Evolutionary conservation across 2,329 filamentous ascomycete genomes (phyloP).

Genomic region (Cladosporium velox): DNA sequence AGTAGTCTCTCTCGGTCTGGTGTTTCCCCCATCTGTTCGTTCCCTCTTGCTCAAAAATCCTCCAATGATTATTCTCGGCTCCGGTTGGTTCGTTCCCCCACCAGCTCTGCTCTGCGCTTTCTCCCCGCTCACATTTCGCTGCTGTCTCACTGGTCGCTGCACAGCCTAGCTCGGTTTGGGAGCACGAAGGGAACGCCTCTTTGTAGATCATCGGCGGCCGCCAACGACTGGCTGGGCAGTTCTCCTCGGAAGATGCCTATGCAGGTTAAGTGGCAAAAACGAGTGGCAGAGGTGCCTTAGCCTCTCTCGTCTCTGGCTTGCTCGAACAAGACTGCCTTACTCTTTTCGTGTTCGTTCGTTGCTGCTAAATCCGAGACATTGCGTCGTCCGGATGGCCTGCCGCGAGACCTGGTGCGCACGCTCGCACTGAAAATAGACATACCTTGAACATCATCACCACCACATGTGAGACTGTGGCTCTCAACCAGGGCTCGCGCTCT

Average conservation of each 20-base stretch:
- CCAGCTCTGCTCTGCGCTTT: neutral
- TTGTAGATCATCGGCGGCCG: slow-evolving; percentile 4
- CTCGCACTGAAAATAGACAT: neutral
- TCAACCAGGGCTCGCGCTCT: neutral
- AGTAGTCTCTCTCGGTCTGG: neutral
- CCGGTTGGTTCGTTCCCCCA: neutral
- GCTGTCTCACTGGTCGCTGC: neutral
- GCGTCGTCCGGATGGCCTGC: neutral
- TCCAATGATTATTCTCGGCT: neutral
- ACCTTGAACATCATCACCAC: neutral
- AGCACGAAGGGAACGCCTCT: slow-evolving; percentile 9
- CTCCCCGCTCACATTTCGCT: slow-evolving; percentile 2
- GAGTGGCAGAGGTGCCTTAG: neutral
- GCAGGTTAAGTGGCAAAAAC: neutral
- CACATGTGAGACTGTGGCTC: slow-evolving; percentile 1
- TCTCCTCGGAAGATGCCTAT: slow-evolving; percentile 15
- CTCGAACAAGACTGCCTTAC: neutral
- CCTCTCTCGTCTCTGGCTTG: neutral
- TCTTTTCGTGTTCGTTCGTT: neutral
- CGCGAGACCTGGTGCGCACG: neutral
- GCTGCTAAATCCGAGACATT: neutral
- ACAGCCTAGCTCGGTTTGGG: slow-evolving; percentile 4
- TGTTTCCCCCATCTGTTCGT: neutral
- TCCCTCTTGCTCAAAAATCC: neutral
- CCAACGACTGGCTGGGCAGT: neutral